Evolutionary conservation across 2,329 filamentous ascomycete species (phyloP).

Genomic region (Xylaria arbuscula): DNA sequence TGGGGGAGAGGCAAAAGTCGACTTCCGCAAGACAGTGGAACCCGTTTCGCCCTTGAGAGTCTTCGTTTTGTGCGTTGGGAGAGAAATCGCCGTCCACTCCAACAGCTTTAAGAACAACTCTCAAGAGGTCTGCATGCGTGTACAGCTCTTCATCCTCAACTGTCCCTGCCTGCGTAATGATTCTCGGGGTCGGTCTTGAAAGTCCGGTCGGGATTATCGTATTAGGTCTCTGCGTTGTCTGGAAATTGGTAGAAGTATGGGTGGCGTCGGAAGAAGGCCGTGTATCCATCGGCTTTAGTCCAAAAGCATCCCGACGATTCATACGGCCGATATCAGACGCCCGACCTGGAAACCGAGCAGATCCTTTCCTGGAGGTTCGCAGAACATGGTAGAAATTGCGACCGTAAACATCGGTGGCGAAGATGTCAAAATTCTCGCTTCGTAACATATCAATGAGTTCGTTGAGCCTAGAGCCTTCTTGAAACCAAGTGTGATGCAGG

Average conservation of each 20-base stretch:
- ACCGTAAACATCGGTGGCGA: conserved; percentile 49
- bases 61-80: conserved; percentile 52
- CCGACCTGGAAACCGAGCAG: conserved; percentile 40
- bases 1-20: conserved; percentile 46
- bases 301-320: conserved; percentile 63
- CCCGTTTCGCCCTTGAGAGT: conserved; percentile 63
- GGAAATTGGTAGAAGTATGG: conserved; percentile 1
- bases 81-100: conserved; percentile 41
- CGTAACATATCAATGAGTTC: conserved; percentile 42
- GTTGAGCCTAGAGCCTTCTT: conserved; percentile 39
- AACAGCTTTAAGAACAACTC: conserved; percentile 51
- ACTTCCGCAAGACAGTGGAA: conserved; percentile 69
- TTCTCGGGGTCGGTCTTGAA: conserved; percentile 25
- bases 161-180: conserved; percentile 42
- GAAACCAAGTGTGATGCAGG: conserved; percentile 49
- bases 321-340: conserved; percentile 49
- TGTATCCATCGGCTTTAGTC: conserved; percentile 44
- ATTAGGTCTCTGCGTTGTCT: conserved; percentile 29
- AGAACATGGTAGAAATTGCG: conserved; percentile 51
- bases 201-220: conserved; percentile 26
- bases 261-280: conserved; percentile 20
- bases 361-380: conserved; percentile 39
- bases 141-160: conserved; percentile 41
- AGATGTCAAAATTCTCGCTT: conserved; percentile 41
- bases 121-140: conserved; percentile 52